phyloP scores from a whole-genome alignment of 176 grass and related monocot species.

The Bothriochloa decipiens region DNA sequence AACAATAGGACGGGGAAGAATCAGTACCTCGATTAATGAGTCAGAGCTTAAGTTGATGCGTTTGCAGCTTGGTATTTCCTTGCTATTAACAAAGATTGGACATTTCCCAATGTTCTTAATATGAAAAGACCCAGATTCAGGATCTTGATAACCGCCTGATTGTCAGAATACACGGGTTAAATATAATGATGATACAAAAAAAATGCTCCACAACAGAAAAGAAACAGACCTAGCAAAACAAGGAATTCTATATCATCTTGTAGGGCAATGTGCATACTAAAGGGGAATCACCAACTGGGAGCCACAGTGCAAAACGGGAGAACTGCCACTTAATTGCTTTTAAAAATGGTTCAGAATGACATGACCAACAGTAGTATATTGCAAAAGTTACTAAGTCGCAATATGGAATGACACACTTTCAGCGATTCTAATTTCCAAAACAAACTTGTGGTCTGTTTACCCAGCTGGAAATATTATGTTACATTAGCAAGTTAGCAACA shows the following conservation, averaged over 20 bases:
- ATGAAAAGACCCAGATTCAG: conserved; percentile 77
- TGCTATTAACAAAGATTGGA: conserved; percentile 91
- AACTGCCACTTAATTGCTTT: conserved; percentile 2
- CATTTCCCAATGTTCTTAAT: conserved; percentile 91
- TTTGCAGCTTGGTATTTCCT: conserved; percentile 83
- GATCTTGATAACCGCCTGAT: conserved; percentile 93
- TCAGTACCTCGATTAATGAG: conserved; percentile 80
- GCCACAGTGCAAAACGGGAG: conserved; percentile 2
- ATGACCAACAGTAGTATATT: background rate
- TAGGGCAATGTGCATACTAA: conserved; percentile 21
- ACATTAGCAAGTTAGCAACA: conserved; percentile 22
- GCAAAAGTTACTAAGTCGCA: background rate
- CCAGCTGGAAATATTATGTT: conserved; percentile 1
- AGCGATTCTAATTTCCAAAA: background rate
- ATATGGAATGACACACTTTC: background rate
- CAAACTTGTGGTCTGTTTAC: background rate
- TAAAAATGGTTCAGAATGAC: background rate
- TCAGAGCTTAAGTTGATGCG: conserved; percentile 67
- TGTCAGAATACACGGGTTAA: conserved; percentile 7
- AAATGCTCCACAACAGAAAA: background rate
- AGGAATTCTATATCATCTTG: conserved; percentile 2
- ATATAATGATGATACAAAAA: conserved; percentile 22
- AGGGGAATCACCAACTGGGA: conserved; percentile 21
- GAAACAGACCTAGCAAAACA: conserved; percentile 16
- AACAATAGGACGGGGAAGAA: conserved; percentile 14